These are phyloP conservation scores for Thraustotheca clavata DNA, from an alignment of 352 stramenopile species.

Conservation along the genomic window DNA sequence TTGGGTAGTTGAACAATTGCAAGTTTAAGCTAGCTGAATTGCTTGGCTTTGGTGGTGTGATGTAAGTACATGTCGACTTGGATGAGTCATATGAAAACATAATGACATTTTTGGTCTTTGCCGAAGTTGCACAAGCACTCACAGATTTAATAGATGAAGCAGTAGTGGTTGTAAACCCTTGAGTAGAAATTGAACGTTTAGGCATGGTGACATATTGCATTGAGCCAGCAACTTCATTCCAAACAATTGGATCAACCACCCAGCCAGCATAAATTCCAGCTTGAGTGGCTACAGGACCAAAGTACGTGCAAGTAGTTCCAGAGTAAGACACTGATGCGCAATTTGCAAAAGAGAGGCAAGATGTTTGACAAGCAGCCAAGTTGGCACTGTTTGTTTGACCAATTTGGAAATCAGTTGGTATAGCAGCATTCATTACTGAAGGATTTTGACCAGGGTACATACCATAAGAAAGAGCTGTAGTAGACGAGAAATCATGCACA, in stretches of 20 bases:
- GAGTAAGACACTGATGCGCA: slow-evolving; percentile 5
- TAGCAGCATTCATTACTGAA: not conserved
- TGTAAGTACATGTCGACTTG: not conserved
- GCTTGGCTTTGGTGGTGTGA: not conserved
- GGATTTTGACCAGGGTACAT: not conserved
- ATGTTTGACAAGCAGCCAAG: not conserved
- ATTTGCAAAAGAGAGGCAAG: not conserved
- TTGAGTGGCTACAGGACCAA: not conserved
- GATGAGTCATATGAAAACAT: not conserved
- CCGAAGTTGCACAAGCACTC: not conserved
- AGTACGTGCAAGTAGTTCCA: not conserved
- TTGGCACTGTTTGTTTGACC: not conserved
- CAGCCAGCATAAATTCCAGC: not conserved
- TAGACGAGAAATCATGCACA: slow-evolving; percentile 2
- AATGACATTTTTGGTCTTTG: not conserved
- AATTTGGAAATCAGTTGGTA: slow-evolving; percentile 1
- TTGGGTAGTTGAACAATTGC: not conserved
- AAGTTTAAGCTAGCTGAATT: not conserved
- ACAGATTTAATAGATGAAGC: not conserved
- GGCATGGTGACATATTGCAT: not conserved
- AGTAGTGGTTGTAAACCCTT: not conserved
- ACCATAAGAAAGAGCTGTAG: not conserved
- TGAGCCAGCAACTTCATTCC: not conserved
- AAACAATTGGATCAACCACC: not conserved
- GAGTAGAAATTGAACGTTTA: not conserved